Conservation (phyloP, 306 rosid genomes). For the Malus sieversii region DNA sequence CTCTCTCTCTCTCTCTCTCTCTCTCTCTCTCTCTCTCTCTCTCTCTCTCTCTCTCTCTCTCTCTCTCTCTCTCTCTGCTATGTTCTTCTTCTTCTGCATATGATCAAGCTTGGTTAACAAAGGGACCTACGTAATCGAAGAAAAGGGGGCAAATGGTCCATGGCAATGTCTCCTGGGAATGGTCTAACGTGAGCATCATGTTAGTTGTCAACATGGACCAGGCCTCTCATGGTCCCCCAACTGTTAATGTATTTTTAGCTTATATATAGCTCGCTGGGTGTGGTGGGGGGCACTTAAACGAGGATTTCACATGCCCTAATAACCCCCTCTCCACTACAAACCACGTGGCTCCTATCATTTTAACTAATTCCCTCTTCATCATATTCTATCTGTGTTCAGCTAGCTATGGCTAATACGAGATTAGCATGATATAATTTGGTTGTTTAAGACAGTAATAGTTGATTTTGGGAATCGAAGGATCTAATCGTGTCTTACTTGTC, state of each 20-base stretch:
- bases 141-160: constrained; percentile 48
- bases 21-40: too few relatives aligned
- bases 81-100: too few relatives aligned
- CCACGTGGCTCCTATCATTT: constrained; percentile 48
- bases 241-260: constrained; percentile 22
- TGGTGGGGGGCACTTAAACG: constrained; percentile 46
- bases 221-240: constrained; percentile 37
- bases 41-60: too few relatives aligned
- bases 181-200: constrained; percentile 69
- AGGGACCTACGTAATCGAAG: constrained; percentile 47
- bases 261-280: constrained; percentile 14
- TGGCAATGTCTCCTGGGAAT: constrained; percentile 47
- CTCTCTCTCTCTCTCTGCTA: too few relatives aligned
- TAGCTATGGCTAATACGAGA: not conserved
- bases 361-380: constrained; percentile 5
- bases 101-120: too few relatives aligned
- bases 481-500: constrained; percentile 41
- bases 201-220: constrained; percentile 53
- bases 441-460: not conserved
- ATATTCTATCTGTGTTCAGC: not conserved
- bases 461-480: constrained; percentile 9
- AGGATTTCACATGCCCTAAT: constrained; percentile 73
- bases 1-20: too few relatives aligned
- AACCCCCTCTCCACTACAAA: constrained; percentile 51
- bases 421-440: not conserved